A percentile compares a stretch with the other conserved stretches of the same genome.
Evolutionary conservation across 2,329 filamentous ascomycete genomes (phyloP).

Genomic region (Exophiala mesophila): DNA sequence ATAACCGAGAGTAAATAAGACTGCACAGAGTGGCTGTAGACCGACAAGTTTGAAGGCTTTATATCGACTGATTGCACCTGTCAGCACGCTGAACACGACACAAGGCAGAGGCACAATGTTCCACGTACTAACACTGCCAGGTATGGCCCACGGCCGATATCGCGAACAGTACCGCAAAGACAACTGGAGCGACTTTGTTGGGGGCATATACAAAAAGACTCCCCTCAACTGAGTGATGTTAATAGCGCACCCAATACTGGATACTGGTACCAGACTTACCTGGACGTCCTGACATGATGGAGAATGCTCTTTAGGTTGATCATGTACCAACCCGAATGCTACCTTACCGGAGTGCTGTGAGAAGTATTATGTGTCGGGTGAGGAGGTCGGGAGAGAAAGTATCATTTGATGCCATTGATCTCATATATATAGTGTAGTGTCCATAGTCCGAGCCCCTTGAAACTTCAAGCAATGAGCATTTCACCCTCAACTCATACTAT

Average conservation of each 20-base stretch:
- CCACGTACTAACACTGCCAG: constrained; percentile 2
- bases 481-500: no score
- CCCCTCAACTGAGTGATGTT: background rate
- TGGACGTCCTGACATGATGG: background rate
- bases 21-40: constrained; percentile 51
- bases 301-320: no score
- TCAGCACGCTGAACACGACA: background rate
- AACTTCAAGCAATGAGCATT: no score
- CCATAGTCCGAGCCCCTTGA: no score
- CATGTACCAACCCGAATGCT: no score
- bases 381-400: no score
- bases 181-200: constrained; percentile 1
- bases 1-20: constrained; percentile 55
- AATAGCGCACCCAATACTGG: background rate
- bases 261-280: background rate
- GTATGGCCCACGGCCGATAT: constrained; percentile 1
- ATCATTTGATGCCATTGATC: no score
- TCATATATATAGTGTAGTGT: no score
- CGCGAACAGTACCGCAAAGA: background rate
- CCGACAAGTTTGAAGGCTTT: constrained; percentile 54
- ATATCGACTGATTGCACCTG: constrained; percentile 42
- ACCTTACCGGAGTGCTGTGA: no score
- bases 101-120: background rate
- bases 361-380: no score
- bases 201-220: constrained; percentile 3